A percentile compares a stretch with the other conserved stretches of the same genome.
phyloP scores from a whole-genome alignment of 139 green algal species.

The Chlamydomonas eustigma region DNA sequence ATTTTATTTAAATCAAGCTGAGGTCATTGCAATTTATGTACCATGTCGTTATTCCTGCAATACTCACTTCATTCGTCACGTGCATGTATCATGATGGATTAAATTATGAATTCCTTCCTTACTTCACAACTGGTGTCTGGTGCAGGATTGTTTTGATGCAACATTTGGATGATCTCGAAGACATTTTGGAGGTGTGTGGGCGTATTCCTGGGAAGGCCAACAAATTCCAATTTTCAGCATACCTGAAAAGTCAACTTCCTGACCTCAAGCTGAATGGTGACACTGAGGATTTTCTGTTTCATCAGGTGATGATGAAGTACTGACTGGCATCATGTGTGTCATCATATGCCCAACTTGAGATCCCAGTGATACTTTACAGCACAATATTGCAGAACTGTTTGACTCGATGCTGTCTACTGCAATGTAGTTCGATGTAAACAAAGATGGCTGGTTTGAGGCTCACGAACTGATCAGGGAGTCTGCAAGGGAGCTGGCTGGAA shows the following conservation, averaged over 20 bases:
- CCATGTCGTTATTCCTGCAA: neutral
- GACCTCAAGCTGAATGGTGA: neutral
- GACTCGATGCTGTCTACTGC: too few species aligned
- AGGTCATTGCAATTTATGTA: neutral
- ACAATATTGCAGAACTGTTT: too few species aligned
- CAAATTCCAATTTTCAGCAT: neutral
- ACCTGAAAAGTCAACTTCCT: neutral
- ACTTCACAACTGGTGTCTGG: neutral
- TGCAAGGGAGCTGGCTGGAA: neutral
- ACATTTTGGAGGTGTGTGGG: constrained; percentile 15
- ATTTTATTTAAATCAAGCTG: neutral
- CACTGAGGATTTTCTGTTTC: neutral
- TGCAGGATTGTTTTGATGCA: constrained; percentile 30
- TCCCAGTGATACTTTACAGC: too few species aligned
- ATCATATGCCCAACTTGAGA: too few species aligned
- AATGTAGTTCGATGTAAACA: constrained; percentile 11
- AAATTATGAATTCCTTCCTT: neutral
- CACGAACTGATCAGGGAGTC: neutral
- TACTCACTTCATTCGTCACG: neutral
- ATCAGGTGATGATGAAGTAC: neutral
- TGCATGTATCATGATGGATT: neutral
- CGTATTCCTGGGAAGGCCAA: constrained; percentile 2
- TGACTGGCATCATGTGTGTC: too few species aligned
- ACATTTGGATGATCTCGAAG: constrained; percentile 43
- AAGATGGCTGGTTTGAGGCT: constrained; percentile 16